A percentile compares a stretch with the other conserved stretches of the same genome.
Conservation (phyloP, 169 alveolate species). For the Eimeria maxima region DNA sequence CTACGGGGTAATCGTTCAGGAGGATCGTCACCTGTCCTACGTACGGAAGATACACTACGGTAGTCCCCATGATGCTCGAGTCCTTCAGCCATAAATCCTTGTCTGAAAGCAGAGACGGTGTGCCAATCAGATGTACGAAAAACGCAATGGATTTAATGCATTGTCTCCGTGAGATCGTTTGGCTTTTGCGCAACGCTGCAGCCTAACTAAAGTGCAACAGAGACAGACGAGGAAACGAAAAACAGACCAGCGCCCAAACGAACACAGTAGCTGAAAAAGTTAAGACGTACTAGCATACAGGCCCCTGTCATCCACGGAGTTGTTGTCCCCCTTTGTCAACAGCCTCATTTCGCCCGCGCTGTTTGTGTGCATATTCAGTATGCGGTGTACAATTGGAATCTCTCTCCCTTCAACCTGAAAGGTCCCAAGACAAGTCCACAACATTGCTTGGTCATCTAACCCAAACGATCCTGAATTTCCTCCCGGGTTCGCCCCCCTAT, state of each 20-base stretch:
- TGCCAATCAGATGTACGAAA: not conserved
- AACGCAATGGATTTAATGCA: not conserved
- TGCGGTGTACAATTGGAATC: constrained; percentile 98
- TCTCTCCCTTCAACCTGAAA: constrained; percentile 91
- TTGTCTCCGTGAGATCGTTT: not conserved
- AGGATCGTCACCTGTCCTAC: constrained; percentile 96
- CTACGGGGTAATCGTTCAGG: constrained; percentile 94
- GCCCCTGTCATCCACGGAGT: constrained; percentile 97
- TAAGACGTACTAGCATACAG: constrained; percentile 87
- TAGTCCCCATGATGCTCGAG: constrained; percentile 94
- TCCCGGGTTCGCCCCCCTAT: not conserved
- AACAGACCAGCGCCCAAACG: not conserved
- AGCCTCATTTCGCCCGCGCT: constrained; percentile 90
- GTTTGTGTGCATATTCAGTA: constrained; percentile 88
- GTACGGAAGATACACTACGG: constrained; percentile 94
- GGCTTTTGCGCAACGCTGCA: not conserved
- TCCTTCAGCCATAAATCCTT: constrained; percentile 92
- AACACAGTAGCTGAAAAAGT: not conserved
- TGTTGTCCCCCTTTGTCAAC: constrained; percentile 98
- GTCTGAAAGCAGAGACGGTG: constrained; percentile 57
- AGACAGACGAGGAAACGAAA: not conserved
- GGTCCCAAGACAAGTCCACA: constrained; percentile 30
- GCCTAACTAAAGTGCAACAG: not conserved
- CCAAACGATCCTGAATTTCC: not conserved
- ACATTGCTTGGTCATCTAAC: not conserved